Conservation (phyloP, 345 rosid species). For the Jatropha curcas region DNA sequence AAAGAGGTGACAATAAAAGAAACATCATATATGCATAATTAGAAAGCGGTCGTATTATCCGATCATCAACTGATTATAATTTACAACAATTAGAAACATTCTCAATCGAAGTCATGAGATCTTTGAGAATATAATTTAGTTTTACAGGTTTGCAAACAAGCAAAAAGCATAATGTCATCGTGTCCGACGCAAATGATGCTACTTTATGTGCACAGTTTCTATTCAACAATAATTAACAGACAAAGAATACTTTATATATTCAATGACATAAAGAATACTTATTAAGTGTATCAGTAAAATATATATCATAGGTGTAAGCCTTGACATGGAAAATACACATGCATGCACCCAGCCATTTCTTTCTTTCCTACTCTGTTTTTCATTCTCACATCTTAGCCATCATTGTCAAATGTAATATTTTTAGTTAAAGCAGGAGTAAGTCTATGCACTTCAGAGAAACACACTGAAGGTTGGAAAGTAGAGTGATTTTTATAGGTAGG, state of each 20-base stretch:
- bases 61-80: background rate
- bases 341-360: background rate
- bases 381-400: background rate
- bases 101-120: background rate
- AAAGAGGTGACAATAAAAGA: too few relatives aligned
- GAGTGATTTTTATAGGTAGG: background rate
- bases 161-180: background rate
- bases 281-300: background rate
- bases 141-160: background rate
- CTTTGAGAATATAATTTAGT: background rate
- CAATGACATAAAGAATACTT: background rate
- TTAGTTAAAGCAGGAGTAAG: background rate
- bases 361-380: too few relatives aligned
- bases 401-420: background rate
- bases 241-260: too few relatives aligned
- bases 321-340: background rate
- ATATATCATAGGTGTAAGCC: background rate
- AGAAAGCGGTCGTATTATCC: background rate
- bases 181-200: background rate
- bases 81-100: background rate
- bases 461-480: background rate
- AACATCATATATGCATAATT: background rate
- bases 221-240: background rate
- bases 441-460: background rate
- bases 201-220: background rate